Evolutionary conservation across 75 land plant genomes (phyloP).

Genomic region (Larix kaempferi): DNA sequence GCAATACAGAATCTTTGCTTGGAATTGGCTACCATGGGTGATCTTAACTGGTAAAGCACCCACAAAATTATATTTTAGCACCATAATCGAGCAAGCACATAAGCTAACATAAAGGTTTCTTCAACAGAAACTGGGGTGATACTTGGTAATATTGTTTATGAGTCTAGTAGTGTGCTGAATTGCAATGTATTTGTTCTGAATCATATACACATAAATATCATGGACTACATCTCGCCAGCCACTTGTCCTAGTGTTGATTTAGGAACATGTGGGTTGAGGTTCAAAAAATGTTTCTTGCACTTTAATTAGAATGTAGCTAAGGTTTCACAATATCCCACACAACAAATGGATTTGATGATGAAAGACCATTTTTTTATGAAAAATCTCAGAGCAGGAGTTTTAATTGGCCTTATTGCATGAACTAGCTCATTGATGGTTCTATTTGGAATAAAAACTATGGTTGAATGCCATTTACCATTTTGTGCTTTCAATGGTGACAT

Average conservation of each 20-base stretch:
- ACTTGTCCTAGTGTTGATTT: constrained; percentile 81
- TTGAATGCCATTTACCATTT: too few relatives aligned
- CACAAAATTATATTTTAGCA: constrained; percentile 89
- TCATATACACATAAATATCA: constrained; percentile 94
- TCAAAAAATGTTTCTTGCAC: too few relatives aligned
- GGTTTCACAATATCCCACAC: too few relatives aligned
- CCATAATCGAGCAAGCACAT: constrained; percentile 93
- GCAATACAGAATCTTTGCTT: constrained; percentile 90
- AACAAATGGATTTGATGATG: too few relatives aligned
- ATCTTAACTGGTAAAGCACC: constrained; percentile 89
- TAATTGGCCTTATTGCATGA: too few relatives aligned
- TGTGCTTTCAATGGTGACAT: too few relatives aligned
- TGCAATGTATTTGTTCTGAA: constrained; percentile 86
- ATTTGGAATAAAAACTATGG: too few relatives aligned
- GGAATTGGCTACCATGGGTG: constrained; percentile 96
- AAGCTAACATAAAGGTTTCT: constrained; percentile 91
- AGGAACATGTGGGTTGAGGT: constrained; percentile 42
- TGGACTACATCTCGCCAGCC: constrained; percentile 96
- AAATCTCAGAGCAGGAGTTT: too few relatives aligned
- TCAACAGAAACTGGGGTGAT: constrained; percentile 97
- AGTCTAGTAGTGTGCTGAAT: constrained; percentile 83
- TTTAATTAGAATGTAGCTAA: too few relatives aligned
- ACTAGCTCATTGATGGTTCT: too few relatives aligned
- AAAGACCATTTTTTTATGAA: too few relatives aligned
- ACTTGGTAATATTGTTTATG: constrained; percentile 95